Evolutionary conservation across 2,329 filamentous ascomycete species (phyloP).

Genomic region (Microdochium paspali): DNA sequence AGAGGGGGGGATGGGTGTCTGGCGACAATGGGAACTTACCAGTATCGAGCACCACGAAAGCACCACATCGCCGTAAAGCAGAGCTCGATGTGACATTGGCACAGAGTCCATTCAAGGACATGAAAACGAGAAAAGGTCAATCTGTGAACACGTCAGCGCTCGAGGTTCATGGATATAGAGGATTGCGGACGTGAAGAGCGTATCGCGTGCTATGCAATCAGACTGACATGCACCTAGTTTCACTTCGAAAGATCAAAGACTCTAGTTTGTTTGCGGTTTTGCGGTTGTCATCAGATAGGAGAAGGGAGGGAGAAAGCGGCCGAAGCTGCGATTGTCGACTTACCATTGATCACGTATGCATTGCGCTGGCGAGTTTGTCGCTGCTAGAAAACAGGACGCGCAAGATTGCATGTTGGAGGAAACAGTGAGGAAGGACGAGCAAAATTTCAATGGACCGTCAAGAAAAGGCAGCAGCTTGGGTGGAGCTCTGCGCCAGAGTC

Average conservation of each 20-base stretch:
- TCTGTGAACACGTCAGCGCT: slow-evolving; percentile 10
- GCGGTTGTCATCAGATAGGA: slow-evolving; percentile 66
- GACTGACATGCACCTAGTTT: slow-evolving; percentile 92
- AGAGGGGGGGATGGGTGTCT: slow-evolving; percentile 5
- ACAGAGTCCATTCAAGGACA: not conserved
- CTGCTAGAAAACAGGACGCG: slow-evolving; percentile 2
- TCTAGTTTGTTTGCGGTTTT: slow-evolving; percentile 85
- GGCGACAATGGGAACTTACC: not conserved
- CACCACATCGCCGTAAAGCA: not conserved
- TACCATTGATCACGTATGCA: slow-evolving; percentile 5
- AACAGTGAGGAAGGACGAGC: not conserved
- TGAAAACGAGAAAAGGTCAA: not conserved
- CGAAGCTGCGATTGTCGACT: slow-evolving; percentile 5
- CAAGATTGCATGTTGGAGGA: not conserved
- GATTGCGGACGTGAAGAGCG: slow-evolving; percentile 10
- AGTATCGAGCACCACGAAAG: not conserved
- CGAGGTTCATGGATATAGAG: slow-evolving; percentile 1
- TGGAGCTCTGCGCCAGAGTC: not conserved
- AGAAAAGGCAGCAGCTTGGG: not conserved
- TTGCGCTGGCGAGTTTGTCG: not conserved
- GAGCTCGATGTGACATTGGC: not conserved
- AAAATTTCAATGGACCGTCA: slow-evolving; percentile 1
- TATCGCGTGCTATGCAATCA: slow-evolving; percentile 42
- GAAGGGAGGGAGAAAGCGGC: slow-evolving; percentile 5
- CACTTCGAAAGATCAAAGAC: slow-evolving; percentile 87